Conservation (phyloP, 345 rosid genomes). For the Acer campestre region DNA sequence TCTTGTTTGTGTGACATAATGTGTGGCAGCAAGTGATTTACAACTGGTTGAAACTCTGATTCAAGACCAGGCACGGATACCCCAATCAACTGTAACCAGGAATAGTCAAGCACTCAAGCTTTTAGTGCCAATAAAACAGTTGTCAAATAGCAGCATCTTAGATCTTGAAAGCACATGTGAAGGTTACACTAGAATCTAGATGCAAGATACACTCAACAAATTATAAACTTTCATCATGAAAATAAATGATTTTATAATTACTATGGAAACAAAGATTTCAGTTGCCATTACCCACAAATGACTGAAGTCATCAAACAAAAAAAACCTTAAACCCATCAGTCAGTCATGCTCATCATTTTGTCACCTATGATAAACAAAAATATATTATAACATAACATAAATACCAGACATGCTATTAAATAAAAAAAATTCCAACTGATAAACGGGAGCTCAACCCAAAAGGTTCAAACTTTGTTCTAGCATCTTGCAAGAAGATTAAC, state of each 20-base stretch:
- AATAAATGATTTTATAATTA: background rate
- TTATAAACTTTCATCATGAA: background rate
- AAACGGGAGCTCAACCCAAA: background rate
- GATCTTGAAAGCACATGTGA: constrained; percentile 2
- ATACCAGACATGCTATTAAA: background rate
- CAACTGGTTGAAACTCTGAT: constrained; percentile 84
- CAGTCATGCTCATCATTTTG: constrained; percentile 10
- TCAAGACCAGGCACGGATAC: constrained; percentile 71
- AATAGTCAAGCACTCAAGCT: constrained; percentile 9
- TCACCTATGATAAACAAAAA: background rate
- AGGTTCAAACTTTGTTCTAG: background rate
- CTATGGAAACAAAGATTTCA: background rate
- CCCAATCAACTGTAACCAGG: constrained; percentile 66
- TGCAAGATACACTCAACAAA: background rate
- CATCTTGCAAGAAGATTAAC: background rate
- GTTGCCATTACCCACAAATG: background rate
- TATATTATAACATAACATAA: background rate
- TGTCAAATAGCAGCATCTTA: constrained; percentile 7
- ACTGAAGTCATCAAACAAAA: background rate
- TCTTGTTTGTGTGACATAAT: constrained; percentile 77
- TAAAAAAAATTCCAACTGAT: background rate
- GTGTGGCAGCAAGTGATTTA: constrained; percentile 70
- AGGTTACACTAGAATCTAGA: background rate
- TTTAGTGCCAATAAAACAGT: constrained; percentile 16
- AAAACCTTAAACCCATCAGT: background rate